Evolutionary conservation across 352 stramenopile species (phyloP).

Genomic region (Proteromonas lacertae): DNA sequence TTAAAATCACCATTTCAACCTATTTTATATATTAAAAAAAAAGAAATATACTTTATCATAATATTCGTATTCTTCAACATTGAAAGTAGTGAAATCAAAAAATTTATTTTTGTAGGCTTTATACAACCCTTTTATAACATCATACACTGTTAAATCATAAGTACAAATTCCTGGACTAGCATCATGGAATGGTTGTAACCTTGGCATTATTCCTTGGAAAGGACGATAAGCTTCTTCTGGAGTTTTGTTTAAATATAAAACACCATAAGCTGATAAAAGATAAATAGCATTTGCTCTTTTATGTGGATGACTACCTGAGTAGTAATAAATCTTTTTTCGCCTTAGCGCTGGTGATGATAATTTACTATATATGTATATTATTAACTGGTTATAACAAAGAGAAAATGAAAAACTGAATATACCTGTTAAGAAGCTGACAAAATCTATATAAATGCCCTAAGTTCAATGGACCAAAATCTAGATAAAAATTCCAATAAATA

Average conservation of each 20-base stretch:
- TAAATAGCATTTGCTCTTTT: conserved; percentile 62
- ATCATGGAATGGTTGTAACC: conserved; percentile 45
- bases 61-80: conserved; percentile 61
- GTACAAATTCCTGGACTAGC: conserved; percentile 38
- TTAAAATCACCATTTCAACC: conserved; percentile 81
- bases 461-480: conserved; percentile 89
- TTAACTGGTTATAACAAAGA: conserved; percentile 12
- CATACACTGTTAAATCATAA: conserved; percentile 52
- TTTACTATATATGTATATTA: background rate
- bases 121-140: conserved; percentile 46
- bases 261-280: conserved; percentile 51
- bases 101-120: conserved; percentile 30
- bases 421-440: conserved; percentile 43
- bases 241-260: conserved; percentile 51
- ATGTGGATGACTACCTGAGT: conserved; percentile 33
- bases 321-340: conserved; percentile 45
- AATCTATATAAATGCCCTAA: conserved; percentile 74
- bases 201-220: conserved; percentile 18
- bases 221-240: conserved; percentile 38
- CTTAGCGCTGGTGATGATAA: conserved; percentile 12
- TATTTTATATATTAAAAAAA: conserved; percentile 3
- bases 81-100: conserved; percentile 38
- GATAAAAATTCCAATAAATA: conserved; percentile 92
- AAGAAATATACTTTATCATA: conserved; percentile 41
- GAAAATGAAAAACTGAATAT: conserved; percentile 17